These are phyloP conservation scores for Prunus fruticosa DNA, from an alignment of 306 rosid genomes.

Conservation along the genomic window DNA sequence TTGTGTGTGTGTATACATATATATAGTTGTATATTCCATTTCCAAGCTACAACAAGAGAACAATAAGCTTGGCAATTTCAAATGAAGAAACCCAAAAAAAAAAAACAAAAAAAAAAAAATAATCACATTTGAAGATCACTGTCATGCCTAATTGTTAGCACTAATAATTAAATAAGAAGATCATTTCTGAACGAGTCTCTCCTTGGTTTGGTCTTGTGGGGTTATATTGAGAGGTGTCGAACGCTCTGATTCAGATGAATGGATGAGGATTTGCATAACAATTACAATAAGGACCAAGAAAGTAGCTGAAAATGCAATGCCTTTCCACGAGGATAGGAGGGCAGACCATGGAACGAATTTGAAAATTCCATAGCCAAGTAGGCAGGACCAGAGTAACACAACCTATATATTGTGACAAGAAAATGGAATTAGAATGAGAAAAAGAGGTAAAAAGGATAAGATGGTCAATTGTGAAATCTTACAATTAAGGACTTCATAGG, in stretches of 20 bases:
- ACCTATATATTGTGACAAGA: constrained; percentile 44
- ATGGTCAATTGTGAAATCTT: constrained; percentile 14
- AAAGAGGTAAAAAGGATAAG: not conserved
- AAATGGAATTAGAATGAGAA: not conserved
- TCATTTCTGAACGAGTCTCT: constrained; percentile 49
- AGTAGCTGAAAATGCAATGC: constrained; percentile 39
- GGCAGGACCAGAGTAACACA: constrained; percentile 48
- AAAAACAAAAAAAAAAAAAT: not conserved
- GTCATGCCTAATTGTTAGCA: not conserved
- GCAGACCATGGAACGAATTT: constrained; percentile 43
- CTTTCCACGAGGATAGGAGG: constrained; percentile 70
- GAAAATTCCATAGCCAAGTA: constrained; percentile 37
- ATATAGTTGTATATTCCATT: not conserved
- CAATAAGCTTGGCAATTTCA: not conserved
- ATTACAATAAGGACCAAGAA: constrained; percentile 43
- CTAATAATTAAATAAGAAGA: constrained; percentile 3
- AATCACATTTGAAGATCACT: not conserved
- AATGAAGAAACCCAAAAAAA: not conserved
- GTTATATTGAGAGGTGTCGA: constrained; percentile 35
- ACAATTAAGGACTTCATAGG: constrained; percentile 64
- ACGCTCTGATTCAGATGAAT: constrained; percentile 54
- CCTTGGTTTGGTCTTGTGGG: constrained; percentile 41
- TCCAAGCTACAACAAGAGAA: not conserved
- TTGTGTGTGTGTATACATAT: too few relatives aligned
- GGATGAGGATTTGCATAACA: constrained; percentile 67